Percentiles rank a stretch among this genome's conserved stretches.
phyloP scores from a whole-genome alignment of 2,329 filamentous ascomycete species.

The Cadophora gregata region DNA sequence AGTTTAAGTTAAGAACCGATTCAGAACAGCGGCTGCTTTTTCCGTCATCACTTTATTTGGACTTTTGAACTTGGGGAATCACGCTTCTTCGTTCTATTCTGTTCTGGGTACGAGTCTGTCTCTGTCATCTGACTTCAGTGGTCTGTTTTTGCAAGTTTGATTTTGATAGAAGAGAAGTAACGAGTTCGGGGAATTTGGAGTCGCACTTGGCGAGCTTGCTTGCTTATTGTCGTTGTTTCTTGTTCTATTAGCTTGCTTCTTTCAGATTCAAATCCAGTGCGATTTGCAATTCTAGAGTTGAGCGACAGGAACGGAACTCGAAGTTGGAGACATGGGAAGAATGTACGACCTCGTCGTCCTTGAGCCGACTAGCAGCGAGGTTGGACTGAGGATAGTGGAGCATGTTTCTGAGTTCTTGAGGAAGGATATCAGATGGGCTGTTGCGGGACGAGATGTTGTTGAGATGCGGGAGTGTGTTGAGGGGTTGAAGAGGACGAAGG shows the following conservation, averaged over 20 bases:
- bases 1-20: neutral
- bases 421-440: constrained; percentile 15
- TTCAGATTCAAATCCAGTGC: neutral
- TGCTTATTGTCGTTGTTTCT: neutral
- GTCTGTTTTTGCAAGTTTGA: neutral
- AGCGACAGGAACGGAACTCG: too few relatives aligned
- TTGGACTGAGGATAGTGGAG: neutral
- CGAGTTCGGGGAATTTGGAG: neutral
- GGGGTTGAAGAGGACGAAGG: constrained; percentile 1
- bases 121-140: neutral
- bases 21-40: neutral
- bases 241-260: neutral
- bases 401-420: neutral
- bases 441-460: constrained; percentile 6
- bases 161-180: neutral
- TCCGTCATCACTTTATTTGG: neutral
- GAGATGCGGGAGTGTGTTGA: constrained; percentile 10
- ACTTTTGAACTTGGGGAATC: neutral
- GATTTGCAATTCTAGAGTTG: too few relatives aligned
- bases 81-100: too few relatives aligned
- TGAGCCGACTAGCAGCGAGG: constrained; percentile 5
- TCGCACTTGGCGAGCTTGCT: neutral
- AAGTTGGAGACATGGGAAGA: neutral
- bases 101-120: too few relatives aligned
- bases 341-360: constrained; percentile 18